Base-by-base conservation (phyloP, 2,329 filamentous ascomycete genomes). In the Nothophaeocryptopus gaeumannii region DNA sequence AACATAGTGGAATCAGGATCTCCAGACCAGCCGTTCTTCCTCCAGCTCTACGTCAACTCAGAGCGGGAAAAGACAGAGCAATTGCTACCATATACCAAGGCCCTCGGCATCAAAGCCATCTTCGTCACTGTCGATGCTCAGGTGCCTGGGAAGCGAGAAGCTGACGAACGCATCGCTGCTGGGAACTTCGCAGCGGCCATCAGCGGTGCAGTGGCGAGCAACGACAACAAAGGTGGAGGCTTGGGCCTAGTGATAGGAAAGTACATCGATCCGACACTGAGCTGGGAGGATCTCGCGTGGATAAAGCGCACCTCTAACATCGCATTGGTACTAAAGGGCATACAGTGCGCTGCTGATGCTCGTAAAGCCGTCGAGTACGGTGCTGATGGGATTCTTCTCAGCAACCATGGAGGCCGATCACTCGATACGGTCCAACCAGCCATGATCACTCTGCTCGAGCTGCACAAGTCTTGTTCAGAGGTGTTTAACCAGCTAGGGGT, bases 31-130 rank as follows among this genome's bases (percentile, higher is more conserved):
- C 62, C 63, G 3, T 65, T 74, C 46, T 80, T 82, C 68, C 82
- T 82, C 61, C 81, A 84, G 61, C 70, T 85, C 5, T 85, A 85
- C 55, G 78, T 84, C 37, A 76, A 83, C 64, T 78, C 77, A 58
- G 70, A 82, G 49, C 72, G 79, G 0, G 50, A 64, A 8, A 78
- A 79, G 51, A 78, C 78, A 5, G 75, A 76, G 52, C 69, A 68
- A 1, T 62, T 83, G 2, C 63, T 84, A 2, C 64, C 59, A 10
- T 63, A 73, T n/a, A 77, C 78, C 1, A 64, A 61, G n/a, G 62
- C 73, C 10, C 74, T 79, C 1, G 70, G 73, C 8, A 70, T 78
- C 10, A 76, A 75, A 53, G 81, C 74, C 2, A 67, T 84, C 5
- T 78, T 83, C 48, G 67, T 84, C 5, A 85, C 81, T 0, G 75